Evolutionary conservation across 2,329 filamentous ascomycete species (phyloP).

Genomic region (Penicillium italicum): DNA sequence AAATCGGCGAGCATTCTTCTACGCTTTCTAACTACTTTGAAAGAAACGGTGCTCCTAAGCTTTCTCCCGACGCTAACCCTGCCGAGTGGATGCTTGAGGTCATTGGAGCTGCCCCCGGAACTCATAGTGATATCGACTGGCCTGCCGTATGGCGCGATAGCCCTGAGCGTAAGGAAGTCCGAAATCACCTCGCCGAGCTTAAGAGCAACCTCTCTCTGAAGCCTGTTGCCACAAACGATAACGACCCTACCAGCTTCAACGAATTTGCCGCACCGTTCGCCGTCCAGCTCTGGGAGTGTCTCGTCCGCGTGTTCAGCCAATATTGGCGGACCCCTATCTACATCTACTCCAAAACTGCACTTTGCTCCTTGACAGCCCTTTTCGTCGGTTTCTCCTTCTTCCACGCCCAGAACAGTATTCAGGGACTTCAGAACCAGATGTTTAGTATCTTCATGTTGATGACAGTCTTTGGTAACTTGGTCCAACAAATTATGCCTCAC

Average conservation of each 20-base stretch:
- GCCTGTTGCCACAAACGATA: conserved; percentile 35
- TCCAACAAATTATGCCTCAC: conserved; percentile 56
- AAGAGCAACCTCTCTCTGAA: conserved; percentile 42
- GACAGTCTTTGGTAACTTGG: conserved; percentile 67
- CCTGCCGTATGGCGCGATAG: conserved; percentile 59
- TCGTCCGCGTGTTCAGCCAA: conserved; percentile 76
- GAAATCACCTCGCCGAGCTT: conserved; percentile 54
- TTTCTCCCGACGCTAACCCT: conserved; percentile 63
- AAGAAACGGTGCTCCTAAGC: conserved; percentile 58
- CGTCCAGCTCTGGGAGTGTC: conserved; percentile 64
- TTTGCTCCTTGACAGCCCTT: conserved; percentile 63
- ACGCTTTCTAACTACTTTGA: conserved; percentile 63
- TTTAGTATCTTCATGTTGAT: conserved; percentile 84
- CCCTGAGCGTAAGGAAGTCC: conserved; percentile 54
- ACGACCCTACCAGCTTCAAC: conserved; percentile 57
- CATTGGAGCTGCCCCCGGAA: conserved; percentile 60
- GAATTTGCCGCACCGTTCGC: conserved; percentile 78
- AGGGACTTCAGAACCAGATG: conserved; percentile 87
- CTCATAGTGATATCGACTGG: conserved; percentile 63
- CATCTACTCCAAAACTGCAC: conserved; percentile 75
- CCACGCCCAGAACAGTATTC: conserved; percentile 67
- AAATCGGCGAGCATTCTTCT: conserved; percentile 59
- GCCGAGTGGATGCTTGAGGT: conserved; percentile 70
- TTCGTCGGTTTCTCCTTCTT: conserved; percentile 86
- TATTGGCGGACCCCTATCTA: conserved; percentile 89